Base-by-base conservation (phyloP, 768 basidiomycete species). In the Mrakia frigida region DNA sequence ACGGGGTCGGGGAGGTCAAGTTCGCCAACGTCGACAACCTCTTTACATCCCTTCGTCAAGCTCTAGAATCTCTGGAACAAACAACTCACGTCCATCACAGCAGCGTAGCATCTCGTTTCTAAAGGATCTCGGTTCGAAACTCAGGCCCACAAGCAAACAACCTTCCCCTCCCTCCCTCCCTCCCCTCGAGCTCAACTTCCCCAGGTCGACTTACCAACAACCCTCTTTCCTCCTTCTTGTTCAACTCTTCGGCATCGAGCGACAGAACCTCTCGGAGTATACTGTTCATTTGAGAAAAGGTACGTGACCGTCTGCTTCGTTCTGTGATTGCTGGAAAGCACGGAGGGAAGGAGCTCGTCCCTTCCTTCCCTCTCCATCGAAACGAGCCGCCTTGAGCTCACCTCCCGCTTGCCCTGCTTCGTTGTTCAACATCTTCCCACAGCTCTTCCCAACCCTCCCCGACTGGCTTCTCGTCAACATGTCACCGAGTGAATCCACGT, bases 361-460 rank as follows among this genome's bases (percentile, higher is more conserved):
- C 60, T 61, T 61, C 33, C 60, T 61, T n/a, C 60, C 33, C n/a
- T n/a, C n/a, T n/a, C n/a, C n/a, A n/a, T 61, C 59, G 11, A 39
- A 23, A 25, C 56, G 71, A 60, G 39, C 71, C 39, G 31, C 6
- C 46, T 41, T 41, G 43, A 41, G 39, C 21, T 35, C 52, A 33
- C 31, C 52, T 23, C 52, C 50, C n/a, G 13, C 28, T 18, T 61
- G n/a, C 9, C 70, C 14, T 4, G 25, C 70, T 25, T 35, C 43
- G 37, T 43, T 13, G 37, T n/a, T n/a, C n/a, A 13, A 35, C 9
- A 23, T 13, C 33, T 18, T 60, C 16, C 33, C 11, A 33, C 16
- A n/a, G 59, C 35, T 72, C n/a, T 50, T 14, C 23, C 23, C 28
- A 25, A 61, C 18, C 6, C 21, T 61, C 9, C n/a, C 9, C n/a